Base-by-base conservation (phyloP, 2,329 filamentous ascomycete species). In the Orbilia quercus region DNA sequence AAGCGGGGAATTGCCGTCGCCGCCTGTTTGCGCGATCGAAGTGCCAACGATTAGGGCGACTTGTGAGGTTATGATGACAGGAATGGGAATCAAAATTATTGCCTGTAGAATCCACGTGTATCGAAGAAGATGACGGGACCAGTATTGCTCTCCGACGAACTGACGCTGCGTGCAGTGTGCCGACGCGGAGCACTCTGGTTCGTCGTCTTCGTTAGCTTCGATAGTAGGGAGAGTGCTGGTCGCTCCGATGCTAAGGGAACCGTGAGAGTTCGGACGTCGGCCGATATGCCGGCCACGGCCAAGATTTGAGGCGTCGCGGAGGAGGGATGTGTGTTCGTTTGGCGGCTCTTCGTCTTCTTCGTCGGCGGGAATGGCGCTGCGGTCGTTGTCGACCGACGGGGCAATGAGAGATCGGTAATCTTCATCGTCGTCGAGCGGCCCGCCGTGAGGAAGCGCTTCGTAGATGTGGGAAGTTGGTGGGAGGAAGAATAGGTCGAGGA, bases 41-140 rank as follows among this genome's bases (percentile, higher is more conserved):
- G 89, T 86, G 2, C 89, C 91, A 14, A 91, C 80, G 11, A 94
- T 82, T 2, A 98, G 84, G 0, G 86, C 90, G 23, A 93, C 84
- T 78, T 96, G 92, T 0, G 89, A 91, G 14, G 91, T 81, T 18
- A 98, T 80, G 71, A 95, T 89, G 48, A 96, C 83, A 51, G 89
- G 87, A 58, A 96, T 86, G 0, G 93, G 92, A 0, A 87, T 90
- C 7, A 96, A 82, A 14, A 97, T 79, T 2, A 98, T 82, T 75
- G 97, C 89, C 78, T 99, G 93, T 16, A 96, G 77, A 44, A 95
- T 81, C 95, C 95, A 99, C 16, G 90, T 88, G 90, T 90, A 97
- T 48, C 77, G 34, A 0, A 92, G 91, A 60, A 98, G 82, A 38
- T 85, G 85, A 2, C 86, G 86, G 57, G 92, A 96, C 95, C 95